Base-by-base conservation (phyloP, 1,139 yeast species). In the Sugiyamaella castrensis region DNA sequence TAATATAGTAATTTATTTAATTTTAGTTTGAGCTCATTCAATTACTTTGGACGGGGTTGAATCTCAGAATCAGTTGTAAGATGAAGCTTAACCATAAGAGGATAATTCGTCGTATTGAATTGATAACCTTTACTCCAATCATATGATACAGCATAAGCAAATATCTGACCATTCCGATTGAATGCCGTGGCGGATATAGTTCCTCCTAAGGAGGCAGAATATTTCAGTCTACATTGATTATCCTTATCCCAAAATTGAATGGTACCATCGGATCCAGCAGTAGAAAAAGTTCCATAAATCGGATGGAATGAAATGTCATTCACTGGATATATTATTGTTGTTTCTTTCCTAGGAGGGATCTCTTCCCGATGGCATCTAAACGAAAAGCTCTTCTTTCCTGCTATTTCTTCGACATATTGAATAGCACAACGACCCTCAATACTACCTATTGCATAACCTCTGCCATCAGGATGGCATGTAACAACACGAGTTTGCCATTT, bases 391-490 rank as follows among this genome's bases (percentile, higher is more conserved):
- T 51, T 35, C 50, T 76, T 75, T 62, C 87, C 95, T 61, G 84
- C 87, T 44, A 75, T 75, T 37, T 88, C 96, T 59, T 87, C 95
- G 48, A 91, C 80, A 67, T 91, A 92, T 63, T 89, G 96, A 60
- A 94, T 84, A n/a, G 95, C 96, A 70, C 98, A 89, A 59, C 99
- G 77, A 28, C 98, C 98, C 70, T 92, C 98, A 46, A 92, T 81
- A 2, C 96, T 85, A 4, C 96, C 98, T 46, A 92, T 71, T 1
- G 96, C 97, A 67, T 79, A 92, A 6, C 98, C 97, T 61, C 87
- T 85, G 8, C 95, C 98, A 56, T 82, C 83, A 6, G 91, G 91
- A 66, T 84, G 87, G 66, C 98, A 92, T 13, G 86, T 73, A 3
- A 94, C 76, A 2, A 84, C 73, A 55, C 96, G 75, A 0, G 96